phyloP scores from a whole-genome alignment of 1,284 basidiomycete genomes.

The Pseudozyma flocculosa region DNA sequence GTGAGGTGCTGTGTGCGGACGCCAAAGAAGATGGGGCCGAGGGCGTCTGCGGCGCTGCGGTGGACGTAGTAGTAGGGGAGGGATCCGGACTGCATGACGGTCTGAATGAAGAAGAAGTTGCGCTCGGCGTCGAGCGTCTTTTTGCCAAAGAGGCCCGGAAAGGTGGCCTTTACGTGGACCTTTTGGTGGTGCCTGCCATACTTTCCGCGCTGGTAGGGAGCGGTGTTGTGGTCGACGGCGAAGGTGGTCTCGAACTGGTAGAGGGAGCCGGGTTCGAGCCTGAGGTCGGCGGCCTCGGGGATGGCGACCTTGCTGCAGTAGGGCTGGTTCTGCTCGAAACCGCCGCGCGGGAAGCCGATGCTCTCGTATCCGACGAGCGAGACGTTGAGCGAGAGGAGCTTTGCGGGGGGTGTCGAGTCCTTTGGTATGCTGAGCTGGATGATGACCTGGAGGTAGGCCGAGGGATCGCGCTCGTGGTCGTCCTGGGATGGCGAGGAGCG shows the following conservation, averaged over 20 bases:
- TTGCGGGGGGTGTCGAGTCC: constrained; percentile 22
- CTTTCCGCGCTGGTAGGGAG: constrained; percentile 38
- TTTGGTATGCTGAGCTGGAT: constrained; percentile 32
- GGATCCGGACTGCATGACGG: constrained; percentile 16
- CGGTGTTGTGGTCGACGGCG: constrained; percentile 31
- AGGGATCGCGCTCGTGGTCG: constrained; percentile 15
- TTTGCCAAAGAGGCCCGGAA: constrained; percentile 29
- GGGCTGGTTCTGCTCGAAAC: constrained; percentile 39
- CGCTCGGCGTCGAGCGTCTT: constrained; percentile 34
- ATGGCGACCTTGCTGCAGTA: constrained; percentile 35
- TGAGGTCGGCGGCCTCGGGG: constrained; percentile 25
- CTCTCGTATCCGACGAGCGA: constrained; percentile 33
- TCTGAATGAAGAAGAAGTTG: constrained; percentile 31
- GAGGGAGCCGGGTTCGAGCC: constrained; percentile 24
- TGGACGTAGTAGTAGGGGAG: constrained; percentile 37
- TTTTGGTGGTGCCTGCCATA: constrained; percentile 36
- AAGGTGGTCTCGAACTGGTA: constrained; percentile 36
- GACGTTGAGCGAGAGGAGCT: constrained; percentile 18
- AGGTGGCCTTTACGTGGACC: constrained; percentile 33
- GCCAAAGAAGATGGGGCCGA: constrained; percentile 33
- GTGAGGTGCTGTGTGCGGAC: constrained; percentile 34
- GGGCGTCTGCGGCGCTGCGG: constrained; percentile 17
- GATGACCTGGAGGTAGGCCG: constrained; percentile 28
- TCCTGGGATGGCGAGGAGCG: constrained; percentile 2
- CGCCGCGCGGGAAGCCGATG: constrained; percentile 31